Percentiles rank a stretch among this genome's conserved stretches.
phyloP scores from a whole-genome alignment of 306 rosid species.

The Cajanus cajan region DNA sequence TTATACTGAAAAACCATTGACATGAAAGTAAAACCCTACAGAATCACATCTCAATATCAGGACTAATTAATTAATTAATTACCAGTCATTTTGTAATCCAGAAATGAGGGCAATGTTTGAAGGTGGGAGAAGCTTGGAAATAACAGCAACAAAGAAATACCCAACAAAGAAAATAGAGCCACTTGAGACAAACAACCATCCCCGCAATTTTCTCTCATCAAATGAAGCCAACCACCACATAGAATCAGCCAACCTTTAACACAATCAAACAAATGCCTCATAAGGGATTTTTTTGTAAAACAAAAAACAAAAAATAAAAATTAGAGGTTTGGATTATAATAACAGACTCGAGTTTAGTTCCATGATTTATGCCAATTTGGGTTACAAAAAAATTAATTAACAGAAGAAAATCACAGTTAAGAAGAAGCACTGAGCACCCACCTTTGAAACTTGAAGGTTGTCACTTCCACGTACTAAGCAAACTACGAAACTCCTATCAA shows the following conservation, averaged over 20 bases:
- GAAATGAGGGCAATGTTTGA: conserved; percentile 49
- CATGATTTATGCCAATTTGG: background rate
- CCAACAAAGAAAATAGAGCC: conserved; percentile 56
- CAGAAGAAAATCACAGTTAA: background rate
- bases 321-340: background rate
- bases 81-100: conserved; percentile 82
- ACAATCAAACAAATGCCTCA: background rate
- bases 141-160: conserved; percentile 49
- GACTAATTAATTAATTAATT: background rate
- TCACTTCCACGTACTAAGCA: background rate
- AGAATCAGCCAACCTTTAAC: conserved; percentile 2
- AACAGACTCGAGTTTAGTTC: background rate
- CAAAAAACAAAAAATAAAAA: no score
- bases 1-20: background rate
- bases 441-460: background rate
- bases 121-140: conserved; percentile 73
- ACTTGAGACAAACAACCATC: conserved; percentile 46
- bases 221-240: conserved; percentile 32
- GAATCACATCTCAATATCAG: background rate
- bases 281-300: background rate
- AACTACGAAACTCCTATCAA: no score
- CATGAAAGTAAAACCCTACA: background rate
- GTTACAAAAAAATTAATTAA: background rate
- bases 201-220: conserved; percentile 42
- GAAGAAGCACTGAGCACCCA: background rate